Percentiles rank a stretch among this genome's conserved stretches.
Evolutionary conservation across 2,329 filamentous ascomycete genomes (phyloP).

Genomic region (Colletotrichum costaricense): DNA sequence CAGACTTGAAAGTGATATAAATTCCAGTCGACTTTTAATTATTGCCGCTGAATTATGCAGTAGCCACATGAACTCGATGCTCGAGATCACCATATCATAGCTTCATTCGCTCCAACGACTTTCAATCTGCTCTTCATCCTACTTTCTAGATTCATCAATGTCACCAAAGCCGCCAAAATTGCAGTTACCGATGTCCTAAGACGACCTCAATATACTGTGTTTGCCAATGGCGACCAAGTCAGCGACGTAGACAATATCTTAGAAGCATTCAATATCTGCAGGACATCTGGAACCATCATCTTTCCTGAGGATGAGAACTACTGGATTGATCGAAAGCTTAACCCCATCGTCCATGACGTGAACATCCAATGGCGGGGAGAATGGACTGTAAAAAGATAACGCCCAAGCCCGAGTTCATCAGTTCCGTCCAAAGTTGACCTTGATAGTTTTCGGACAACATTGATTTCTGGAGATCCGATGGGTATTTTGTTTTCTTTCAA

Average conservation of each 20-base stretch:
- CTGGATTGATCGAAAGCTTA: background rate
- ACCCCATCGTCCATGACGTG: background rate
- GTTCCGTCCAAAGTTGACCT: too few relatives aligned
- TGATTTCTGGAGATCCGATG: background rate
- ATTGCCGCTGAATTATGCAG: background rate
- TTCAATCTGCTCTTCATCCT: background rate
- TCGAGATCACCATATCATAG: background rate
- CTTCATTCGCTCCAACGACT: background rate
- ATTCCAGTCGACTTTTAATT: background rate
- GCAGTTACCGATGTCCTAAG: background rate
- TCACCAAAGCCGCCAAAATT: background rate
- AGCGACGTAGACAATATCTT: background rate
- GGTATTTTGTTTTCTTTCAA: background rate
- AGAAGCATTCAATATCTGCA: background rate
- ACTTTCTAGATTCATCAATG: background rate
- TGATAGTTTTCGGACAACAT: background rate
- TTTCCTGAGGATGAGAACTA: background rate
- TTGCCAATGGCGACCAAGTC: background rate
- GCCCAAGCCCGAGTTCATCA: too few relatives aligned
- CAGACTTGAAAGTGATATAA: background rate
- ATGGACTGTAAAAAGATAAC: background rate
- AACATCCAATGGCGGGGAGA: background rate
- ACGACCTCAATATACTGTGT: background rate
- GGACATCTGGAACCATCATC: background rate
- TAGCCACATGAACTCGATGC: background rate